A percentile compares a stretch with the other conserved stretches of the same genome.
phyloP scores from a whole-genome alignment of 306 rosid species.

The Lotus japonicus region DNA sequence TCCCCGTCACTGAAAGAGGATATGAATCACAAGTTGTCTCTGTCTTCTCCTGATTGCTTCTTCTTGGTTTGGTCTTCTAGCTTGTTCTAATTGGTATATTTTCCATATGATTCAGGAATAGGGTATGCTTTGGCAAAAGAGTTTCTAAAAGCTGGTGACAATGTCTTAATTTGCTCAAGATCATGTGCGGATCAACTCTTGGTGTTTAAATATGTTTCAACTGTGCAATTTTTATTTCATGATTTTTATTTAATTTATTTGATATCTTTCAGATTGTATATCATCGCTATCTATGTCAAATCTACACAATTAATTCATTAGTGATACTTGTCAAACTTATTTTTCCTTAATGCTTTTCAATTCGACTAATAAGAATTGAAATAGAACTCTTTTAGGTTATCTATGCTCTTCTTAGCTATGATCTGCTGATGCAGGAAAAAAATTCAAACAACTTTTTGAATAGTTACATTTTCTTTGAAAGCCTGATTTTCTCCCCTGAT shows the following conservation, averaged over 20 bases:
- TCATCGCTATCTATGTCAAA: not conserved
- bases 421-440: not conserved
- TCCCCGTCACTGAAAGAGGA: too few species aligned
- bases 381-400: not conserved
- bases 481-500: too few species aligned
- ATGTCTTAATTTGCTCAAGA: conserved; percentile 73
- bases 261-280: not conserved
- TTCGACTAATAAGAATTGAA: not conserved
- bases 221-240: conserved; percentile 1
- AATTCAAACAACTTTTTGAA: not conserved
- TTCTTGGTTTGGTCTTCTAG: too few species aligned
- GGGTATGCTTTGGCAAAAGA: conserved; percentile 80
- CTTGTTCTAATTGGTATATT: conserved; percentile 6
- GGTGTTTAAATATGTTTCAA: conserved; percentile 9
- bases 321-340: not conserved
- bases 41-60: too few species aligned
- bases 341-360: not conserved
- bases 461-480: not conserved
- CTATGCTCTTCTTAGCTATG: not conserved
- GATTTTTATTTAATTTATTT: not conserved
- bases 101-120: conserved; percentile 55
- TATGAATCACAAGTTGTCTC: too few species aligned
- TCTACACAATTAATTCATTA: not conserved
- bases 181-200: conserved; percentile 37
- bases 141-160: conserved; percentile 86